A percentile compares a stretch with the other conserved stretches of the same genome.
These are phyloP conservation scores for Rhodotorula toruloides DNA, from an alignment of 768 basidiomycete genomes.

Conservation along the genomic window DNA sequence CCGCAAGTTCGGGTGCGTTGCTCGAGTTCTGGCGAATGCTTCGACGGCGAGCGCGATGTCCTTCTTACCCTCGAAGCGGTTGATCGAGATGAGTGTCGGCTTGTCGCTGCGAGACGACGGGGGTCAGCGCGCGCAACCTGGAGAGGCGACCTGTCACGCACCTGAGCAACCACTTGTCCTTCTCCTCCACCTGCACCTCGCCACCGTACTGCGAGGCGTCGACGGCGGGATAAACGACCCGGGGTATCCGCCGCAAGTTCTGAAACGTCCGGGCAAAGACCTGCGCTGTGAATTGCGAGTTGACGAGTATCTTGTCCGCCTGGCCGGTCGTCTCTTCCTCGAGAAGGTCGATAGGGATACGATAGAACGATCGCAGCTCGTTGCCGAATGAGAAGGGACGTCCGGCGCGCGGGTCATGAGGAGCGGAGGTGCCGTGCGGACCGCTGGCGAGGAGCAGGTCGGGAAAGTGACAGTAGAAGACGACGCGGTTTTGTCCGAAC, in stretches of 20 bases:
- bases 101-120: conserved; percentile 50
- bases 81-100: conserved; percentile 75
- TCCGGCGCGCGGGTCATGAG: conserved; percentile 27
- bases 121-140: background rate
- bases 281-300: conserved; percentile 81
- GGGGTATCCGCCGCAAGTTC: conserved; percentile 59
- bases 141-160: background rate
- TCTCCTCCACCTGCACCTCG: conserved; percentile 47
- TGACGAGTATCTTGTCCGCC: conserved; percentile 83
- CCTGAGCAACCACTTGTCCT: conserved; percentile 48
- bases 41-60: conserved; percentile 74
- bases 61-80: conserved; percentile 95
- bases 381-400: conserved; percentile 17
- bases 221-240: conserved; percentile 93
- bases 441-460: conserved; percentile 67
- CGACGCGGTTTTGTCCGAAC: conserved; percentile 67
- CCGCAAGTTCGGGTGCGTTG: conserved; percentile 51
- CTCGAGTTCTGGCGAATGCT: conserved; percentile 60
- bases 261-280: conserved; percentile 72
- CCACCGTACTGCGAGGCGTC: conserved; percentile 67
- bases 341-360: conserved; percentile 79
- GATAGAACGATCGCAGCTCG: conserved; percentile 66
- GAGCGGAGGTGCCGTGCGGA: conserved; percentile 49
- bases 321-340: conserved; percentile 86
- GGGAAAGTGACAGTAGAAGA: conserved; percentile 98